Conservation (phyloP, 2,329 filamentous ascomycete genomes). For the Sordariomycetes sp. region DNA sequence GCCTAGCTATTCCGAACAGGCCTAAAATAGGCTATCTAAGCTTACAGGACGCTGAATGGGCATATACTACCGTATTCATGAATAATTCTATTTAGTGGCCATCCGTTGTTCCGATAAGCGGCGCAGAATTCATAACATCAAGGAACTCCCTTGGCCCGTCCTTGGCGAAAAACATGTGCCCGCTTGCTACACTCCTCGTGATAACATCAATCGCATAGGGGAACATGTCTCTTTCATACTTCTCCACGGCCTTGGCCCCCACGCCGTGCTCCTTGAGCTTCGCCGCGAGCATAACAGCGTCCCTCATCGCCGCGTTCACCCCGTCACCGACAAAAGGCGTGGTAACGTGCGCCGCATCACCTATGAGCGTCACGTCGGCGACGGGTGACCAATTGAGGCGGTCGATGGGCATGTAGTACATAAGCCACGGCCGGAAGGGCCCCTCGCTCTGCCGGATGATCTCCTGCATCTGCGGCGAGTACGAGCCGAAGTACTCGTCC, state of each 20-base stretch:
- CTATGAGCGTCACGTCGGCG: slow-evolving; percentile 40
- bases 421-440: slow-evolving; percentile 17
- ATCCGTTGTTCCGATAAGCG: neutral
- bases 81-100: neutral
- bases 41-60: no score
- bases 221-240: slow-evolving; percentile 28
- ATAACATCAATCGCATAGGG: slow-evolving; percentile 4
- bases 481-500: slow-evolving; percentile 31
- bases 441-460: neutral
- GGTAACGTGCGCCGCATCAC: slow-evolving; percentile 52
- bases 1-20: no score
- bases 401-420: slow-evolving; percentile 42
- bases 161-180: neutral
- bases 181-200: neutral
- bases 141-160: neutral
- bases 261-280: slow-evolving; percentile 22
- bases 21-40: no score
- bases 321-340: slow-evolving; percentile 47
- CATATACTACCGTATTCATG: no score
- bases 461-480: slow-evolving; percentile 25
- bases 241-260: slow-evolving; percentile 21
- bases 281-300: slow-evolving; percentile 36
- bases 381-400: slow-evolving; percentile 34
- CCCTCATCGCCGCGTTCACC: slow-evolving; percentile 45
- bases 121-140: neutral